Evolutionary conservation across 108 stramenopile genomes (phyloP).

Genomic region (Chaetoceros muelleri): DNA sequence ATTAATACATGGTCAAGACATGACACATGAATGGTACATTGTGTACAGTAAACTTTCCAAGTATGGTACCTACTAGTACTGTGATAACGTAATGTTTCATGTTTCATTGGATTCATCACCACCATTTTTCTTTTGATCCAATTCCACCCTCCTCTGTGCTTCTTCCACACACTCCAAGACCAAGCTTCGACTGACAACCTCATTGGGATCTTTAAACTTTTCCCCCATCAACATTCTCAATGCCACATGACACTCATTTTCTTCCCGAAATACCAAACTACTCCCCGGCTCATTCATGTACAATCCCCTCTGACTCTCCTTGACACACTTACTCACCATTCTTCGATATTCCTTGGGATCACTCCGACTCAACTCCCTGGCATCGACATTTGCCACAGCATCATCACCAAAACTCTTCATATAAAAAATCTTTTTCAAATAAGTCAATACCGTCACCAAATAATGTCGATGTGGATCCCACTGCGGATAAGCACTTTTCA

Average conservation of each 20-base stretch:
- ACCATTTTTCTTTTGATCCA: too few relatives aligned
- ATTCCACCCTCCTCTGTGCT: not conserved
- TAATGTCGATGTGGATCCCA: slow-evolving; percentile 88
- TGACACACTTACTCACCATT: slow-evolving; percentile 61
- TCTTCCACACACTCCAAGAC: not conserved
- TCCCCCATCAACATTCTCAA: slow-evolving; percentile 61
- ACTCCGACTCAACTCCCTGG: slow-evolving; percentile 35
- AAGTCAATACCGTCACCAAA: slow-evolving; percentile 89
- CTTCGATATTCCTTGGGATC: slow-evolving; percentile 50
- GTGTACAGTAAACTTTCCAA: too few relatives aligned
- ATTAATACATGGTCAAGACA: too few relatives aligned
- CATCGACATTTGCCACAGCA: slow-evolving; percentile 56
- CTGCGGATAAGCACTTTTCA: slow-evolving; percentile 56
- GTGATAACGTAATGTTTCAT: too few relatives aligned
- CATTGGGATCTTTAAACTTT: slow-evolving; percentile 36
- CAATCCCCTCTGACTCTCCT: slow-evolving; percentile 63
- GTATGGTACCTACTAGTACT: too few relatives aligned
- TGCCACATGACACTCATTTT: slow-evolving; percentile 44
- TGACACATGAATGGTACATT: too few relatives aligned
- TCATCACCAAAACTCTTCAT: slow-evolving; percentile 62
- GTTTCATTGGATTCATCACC: too few relatives aligned
- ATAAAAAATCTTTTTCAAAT: slow-evolving; percentile 95
- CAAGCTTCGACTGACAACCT: slow-evolving; percentile 16
- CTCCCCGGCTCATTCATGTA: slow-evolving; percentile 58
- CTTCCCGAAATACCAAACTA: slow-evolving; percentile 60